These are phyloP conservation scores for Naganishia albida DNA, from an alignment of 1,284 basidiomycete genomes.

Conservation along the genomic window DNA sequence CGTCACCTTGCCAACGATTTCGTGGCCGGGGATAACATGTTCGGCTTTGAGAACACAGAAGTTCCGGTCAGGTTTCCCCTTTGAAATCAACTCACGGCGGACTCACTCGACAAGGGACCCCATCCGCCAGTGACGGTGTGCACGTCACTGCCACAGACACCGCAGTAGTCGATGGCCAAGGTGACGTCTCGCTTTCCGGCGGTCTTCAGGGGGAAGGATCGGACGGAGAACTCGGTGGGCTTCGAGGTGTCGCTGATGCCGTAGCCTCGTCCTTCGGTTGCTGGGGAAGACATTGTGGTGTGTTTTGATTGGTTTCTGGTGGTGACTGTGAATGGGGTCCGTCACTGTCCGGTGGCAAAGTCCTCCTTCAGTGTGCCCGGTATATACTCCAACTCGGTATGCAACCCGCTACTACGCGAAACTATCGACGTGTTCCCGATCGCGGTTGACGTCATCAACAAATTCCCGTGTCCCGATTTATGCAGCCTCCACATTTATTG, in stretches of 20 bases:
- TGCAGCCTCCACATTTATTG: neutral
- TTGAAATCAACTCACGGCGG: neutral
- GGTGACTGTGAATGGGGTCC: too few species aligned
- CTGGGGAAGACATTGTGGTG: constrained; percentile 13
- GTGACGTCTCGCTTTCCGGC: constrained; percentile 40
- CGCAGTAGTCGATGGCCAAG: constrained; percentile 41
- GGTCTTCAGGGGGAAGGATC: constrained; percentile 44
- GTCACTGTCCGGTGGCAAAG: too few species aligned
- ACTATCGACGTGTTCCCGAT: too few species aligned
- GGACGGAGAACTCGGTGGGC: constrained; percentile 44
- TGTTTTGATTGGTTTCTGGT: neutral
- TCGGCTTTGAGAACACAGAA: neutral
- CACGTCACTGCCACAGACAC: constrained; percentile 33
- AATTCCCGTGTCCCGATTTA: too few species aligned
- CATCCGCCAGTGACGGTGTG: constrained; percentile 33
- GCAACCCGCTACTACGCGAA: too few species aligned
- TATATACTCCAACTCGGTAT: too few species aligned
- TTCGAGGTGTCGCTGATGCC: constrained; percentile 41
- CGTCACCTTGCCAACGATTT: constrained; percentile 42
- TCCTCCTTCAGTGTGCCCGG: too few species aligned
- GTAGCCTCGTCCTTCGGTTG: constrained; percentile 22
- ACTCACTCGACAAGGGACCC: constrained; percentile 17
- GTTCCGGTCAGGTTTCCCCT: too few species aligned
- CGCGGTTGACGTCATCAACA: too few species aligned
- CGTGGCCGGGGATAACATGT: constrained; percentile 58